Evolutionary conservation across 2,329 filamentous ascomycete species (phyloP).

Genomic region (Ascochyta viciae-villosae): DNA sequence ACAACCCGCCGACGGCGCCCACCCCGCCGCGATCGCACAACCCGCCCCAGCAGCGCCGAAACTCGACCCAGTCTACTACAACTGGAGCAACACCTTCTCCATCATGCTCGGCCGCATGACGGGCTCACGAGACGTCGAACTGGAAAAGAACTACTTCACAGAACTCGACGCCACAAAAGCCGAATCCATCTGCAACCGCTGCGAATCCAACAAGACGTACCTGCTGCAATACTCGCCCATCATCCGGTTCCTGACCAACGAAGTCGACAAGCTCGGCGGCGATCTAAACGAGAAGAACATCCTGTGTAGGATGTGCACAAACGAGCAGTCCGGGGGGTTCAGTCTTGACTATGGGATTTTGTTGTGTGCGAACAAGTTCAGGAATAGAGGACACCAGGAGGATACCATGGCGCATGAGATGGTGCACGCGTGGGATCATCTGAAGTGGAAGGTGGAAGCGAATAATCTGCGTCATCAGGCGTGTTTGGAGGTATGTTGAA

Average conservation of each 20-base stretch:
- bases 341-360: constrained; percentile 85
- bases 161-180: constrained; percentile 78
- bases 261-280: constrained; percentile 80
- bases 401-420: constrained; percentile 97
- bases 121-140: constrained; percentile 33
- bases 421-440: constrained; percentile 94
- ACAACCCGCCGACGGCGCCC: constrained; percentile 37
- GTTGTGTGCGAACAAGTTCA: constrained; percentile 90
- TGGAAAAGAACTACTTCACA: constrained; percentile 71
- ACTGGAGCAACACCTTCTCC: constrained; percentile 85
- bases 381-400: constrained; percentile 81
- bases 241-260: constrained; percentile 84
- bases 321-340: constrained; percentile 81
- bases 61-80: constrained; percentile 54
- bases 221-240: constrained; percentile 83
- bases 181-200: constrained; percentile 77
- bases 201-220: constrained; percentile 83
- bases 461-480: constrained; percentile 85
- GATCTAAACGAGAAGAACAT: constrained; percentile 77
- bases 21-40: constrained; percentile 27
- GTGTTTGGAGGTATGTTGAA: constrained; percentile 77
- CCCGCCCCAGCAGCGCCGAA: constrained; percentile 28
- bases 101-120: constrained; percentile 71
- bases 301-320: constrained; percentile 79
- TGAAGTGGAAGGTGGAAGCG: constrained; percentile 90